Conservation (phyloP, 495 filamentous ascomycete species). For the Trichoderma asperelloides region DNA sequence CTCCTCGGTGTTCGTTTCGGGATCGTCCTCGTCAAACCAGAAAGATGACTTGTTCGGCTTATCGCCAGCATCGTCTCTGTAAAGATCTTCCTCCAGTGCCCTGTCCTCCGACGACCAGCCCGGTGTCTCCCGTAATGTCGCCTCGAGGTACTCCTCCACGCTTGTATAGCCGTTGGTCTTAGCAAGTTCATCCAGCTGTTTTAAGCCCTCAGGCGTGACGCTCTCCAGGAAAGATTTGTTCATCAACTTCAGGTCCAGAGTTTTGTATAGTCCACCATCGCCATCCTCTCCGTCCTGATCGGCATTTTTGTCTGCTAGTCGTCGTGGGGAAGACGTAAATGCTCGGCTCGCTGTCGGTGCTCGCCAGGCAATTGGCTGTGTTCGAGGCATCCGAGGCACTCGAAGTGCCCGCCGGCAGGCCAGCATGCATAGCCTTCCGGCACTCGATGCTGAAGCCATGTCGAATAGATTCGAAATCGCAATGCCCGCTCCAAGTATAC, state of each 20-base stretch:
- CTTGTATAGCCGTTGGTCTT: constrained; percentile 6
- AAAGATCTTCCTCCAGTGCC: neutral
- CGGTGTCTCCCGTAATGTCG: neutral
- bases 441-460: constrained; percentile 11
- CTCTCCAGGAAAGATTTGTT: neutral
- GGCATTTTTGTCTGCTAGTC: neutral
- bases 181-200: neutral
- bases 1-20: constrained; percentile 32
- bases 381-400: neutral
- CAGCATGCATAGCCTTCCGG: constrained; percentile 3
- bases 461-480: neutral
- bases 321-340: neutral
- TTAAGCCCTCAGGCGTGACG: neutral
- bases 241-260: neutral
- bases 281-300: neutral
- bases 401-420: constrained; percentile 3
- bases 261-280: neutral
- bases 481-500: constrained; percentile 3
- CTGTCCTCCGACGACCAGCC: neutral
- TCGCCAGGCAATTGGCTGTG: constrained; percentile 2
- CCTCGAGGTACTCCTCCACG: constrained; percentile 1
- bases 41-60: constrained; percentile 18
- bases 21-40: constrained; percentile 36
- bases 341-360: neutral
- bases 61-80: constrained; percentile 10